Conservation (phyloP, 306 rosid genomes). For the Carpinus viminea region DNA sequence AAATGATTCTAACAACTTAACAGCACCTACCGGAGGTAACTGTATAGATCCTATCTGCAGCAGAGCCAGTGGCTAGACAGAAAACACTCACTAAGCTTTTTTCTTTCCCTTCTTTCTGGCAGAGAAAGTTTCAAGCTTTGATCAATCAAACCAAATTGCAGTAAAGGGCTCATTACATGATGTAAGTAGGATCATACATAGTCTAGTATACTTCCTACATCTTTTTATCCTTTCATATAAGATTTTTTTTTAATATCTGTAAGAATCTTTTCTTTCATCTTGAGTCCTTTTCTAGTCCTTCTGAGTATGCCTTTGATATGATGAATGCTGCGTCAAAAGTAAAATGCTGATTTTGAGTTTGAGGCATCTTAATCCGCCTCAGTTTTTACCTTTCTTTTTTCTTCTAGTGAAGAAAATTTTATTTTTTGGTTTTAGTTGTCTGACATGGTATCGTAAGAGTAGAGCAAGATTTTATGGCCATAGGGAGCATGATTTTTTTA, state of each 20-base stretch:
- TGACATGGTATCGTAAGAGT: neutral
- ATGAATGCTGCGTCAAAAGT: neutral
- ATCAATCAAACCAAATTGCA: conserved; percentile 54
- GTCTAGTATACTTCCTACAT: neutral
- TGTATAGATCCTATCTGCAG: conserved; percentile 28
- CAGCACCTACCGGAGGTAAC: conserved; percentile 64
- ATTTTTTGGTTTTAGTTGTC: neutral
- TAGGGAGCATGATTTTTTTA: neutral
- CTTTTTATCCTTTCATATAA: neutral
- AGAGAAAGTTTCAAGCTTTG: conserved; percentile 50
- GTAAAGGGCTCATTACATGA: conserved; percentile 39
- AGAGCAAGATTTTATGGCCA: neutral
- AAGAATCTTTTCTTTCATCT: neutral
- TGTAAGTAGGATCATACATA: conserved; percentile 50
- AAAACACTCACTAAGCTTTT: conserved; percentile 27
- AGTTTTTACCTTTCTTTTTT: neutral
- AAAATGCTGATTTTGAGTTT: neutral
- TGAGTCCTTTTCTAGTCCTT: neutral
- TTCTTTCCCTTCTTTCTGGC: conserved; percentile 28
- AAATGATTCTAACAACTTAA: conserved; percentile 44
- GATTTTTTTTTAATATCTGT: neutral
- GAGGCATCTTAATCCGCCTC: neutral
- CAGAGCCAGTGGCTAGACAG: conserved; percentile 18
- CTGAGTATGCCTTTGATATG: neutral
- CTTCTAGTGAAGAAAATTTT: neutral